A percentile compares a stretch with the other conserved stretches of the same genome.
These are phyloP conservation scores for Acanthamoeba royreba DNA, from an alignment of 208 protist genomes.

Conservation along the genomic window DNA sequence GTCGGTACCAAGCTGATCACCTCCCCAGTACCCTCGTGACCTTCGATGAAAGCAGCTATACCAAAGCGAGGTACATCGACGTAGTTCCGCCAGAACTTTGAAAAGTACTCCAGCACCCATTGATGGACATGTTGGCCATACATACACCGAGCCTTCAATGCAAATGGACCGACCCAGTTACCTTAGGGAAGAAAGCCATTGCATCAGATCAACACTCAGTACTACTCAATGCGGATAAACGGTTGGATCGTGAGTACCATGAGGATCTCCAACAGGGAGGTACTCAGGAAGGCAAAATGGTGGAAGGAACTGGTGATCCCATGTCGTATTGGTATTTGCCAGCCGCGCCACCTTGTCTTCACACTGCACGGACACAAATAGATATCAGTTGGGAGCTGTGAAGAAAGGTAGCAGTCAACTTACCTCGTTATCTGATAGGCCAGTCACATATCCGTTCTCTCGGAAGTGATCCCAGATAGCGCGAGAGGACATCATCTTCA, in stretches of 20 bases:
- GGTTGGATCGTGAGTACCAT: too few species aligned
- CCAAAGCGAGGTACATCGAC: neutral
- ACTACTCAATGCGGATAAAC: too few species aligned
- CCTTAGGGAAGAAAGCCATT: neutral
- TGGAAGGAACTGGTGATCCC: constrained; percentile 33
- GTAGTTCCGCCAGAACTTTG: neutral
- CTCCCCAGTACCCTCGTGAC: constrained; percentile 17
- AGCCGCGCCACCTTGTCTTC: constrained; percentile 34
- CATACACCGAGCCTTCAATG: neutral
- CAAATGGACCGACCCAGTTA: constrained; percentile 30
- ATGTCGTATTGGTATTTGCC: constrained; percentile 4
- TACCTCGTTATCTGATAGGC: constrained; percentile 32
- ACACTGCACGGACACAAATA: too few species aligned
- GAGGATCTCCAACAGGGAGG: neutral
- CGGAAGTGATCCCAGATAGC: constrained; percentile 39
- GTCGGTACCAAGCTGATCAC: neutral
- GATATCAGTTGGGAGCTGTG: too few species aligned
- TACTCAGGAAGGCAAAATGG: neutral
- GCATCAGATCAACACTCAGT: too few species aligned
- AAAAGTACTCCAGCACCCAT: constrained; percentile 31
- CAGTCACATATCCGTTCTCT: neutral
- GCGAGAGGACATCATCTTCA: neutral
- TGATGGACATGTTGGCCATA: constrained; percentile 11
- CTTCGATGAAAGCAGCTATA: constrained; percentile 9
- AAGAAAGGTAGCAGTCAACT: too few species aligned